Base-by-base conservation (phyloP, 1,284 basidiomycete species). In the Tetrapyrgos nigripes region DNA sequence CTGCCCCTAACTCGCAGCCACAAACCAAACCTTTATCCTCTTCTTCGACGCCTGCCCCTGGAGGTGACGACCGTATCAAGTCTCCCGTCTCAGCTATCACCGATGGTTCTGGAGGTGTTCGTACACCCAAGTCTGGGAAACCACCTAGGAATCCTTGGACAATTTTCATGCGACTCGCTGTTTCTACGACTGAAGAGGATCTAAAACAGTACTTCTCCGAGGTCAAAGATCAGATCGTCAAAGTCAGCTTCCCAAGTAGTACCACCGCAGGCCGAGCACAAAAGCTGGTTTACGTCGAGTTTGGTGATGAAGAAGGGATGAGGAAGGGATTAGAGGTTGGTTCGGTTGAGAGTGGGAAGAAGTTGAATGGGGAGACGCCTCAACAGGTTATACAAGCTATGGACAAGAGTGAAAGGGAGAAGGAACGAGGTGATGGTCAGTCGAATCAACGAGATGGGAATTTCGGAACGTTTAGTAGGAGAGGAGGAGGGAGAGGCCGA, bases 291-390 rank as follows among this genome's bases (percentile, higher is more conserved):
- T 96, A 94, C 67, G 85, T 96, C 59, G 94, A 96, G 71, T 96
- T 96, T 73, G 89, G 84, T 6, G 90, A 91, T 66, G 93, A 95
- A 68, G 89, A 89, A 48, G 81, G 86, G 23, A 92, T 95, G 91
- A 89, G 85, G 67, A 82, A 79, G 24, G 93, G 87, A 1, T 74
- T 96, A 24, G 87, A 85, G 62, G 88, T 59, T 63, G 54, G 61
- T 19, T 48, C 37, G 17, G 31, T 35, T 17, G 8, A 35, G 21
- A 43, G 35, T 53, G 33, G 8, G 31, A 23, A 26, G 46, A 64
- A 92, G 91, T 89, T 92, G 37, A 86, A 87, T 50, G 91, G 89
- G 53, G 78, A 67, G 0, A 68, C 77, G 0, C 85, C 88, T 2
- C 85, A 90, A n/a, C 13, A 11, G 62, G 82, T 93, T 33, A 86